phyloP scores from a whole-genome alignment of 169 alveolate species.

The Sarcocystis neurona region DNA sequence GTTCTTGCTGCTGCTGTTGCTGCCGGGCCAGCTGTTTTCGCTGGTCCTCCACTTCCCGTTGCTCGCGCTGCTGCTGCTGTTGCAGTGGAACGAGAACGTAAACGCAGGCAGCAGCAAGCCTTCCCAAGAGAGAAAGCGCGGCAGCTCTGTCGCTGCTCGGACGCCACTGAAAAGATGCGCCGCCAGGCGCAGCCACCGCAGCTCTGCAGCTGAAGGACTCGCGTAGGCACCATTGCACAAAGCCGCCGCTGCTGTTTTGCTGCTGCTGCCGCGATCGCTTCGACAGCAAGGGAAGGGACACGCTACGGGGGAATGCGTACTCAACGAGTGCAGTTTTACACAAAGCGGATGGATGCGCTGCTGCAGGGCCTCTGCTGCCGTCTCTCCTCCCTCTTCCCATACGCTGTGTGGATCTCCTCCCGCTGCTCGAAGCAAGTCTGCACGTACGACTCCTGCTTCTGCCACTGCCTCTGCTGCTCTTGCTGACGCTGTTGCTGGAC shows the following conservation, averaged over 20 bases:
- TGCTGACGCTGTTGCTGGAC: no score
- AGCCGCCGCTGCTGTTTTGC: neutral
- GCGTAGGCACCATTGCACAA: neutral
- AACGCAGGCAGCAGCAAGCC: no score
- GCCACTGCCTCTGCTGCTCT: neutral
- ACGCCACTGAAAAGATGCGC: neutral
- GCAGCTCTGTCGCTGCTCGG: no score
- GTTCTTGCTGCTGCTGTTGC: no score
- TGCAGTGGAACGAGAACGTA: no score
- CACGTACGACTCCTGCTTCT: neutral
- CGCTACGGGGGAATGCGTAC: no score
- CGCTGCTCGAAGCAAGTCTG: neutral
- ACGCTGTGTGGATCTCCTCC: neutral
- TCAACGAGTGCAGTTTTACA: neutral
- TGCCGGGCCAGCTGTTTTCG: no score
- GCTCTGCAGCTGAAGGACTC: conserved; percentile 1
- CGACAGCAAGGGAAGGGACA: no score
- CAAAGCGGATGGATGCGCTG: neutral
- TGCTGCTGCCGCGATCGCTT: no score
- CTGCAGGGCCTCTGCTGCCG: neutral
- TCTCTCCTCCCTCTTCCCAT: neutral
- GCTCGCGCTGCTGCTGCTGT: no score
- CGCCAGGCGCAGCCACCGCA: conserved; percentile 6
- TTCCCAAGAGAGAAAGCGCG: neutral
- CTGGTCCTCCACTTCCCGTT: no score